phyloP scores from a whole-genome alignment of 345 rosid genomes.

The Toxicodendron radicans region DNA sequence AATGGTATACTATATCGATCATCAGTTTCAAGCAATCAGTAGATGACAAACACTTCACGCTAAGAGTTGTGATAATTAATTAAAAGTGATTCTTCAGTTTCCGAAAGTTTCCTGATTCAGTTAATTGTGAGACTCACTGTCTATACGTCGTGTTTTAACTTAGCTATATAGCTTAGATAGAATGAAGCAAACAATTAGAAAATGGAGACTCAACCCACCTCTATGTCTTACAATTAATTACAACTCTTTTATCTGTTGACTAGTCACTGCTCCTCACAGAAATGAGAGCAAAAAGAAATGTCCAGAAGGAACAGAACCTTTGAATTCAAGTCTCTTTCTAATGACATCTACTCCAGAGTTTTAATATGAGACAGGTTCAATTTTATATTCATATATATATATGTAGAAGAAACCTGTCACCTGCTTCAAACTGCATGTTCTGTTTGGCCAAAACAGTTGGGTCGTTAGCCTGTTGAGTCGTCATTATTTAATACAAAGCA shows the following conservation, averaged over 20 bases:
- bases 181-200: background rate
- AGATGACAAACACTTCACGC: background rate
- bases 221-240: background rate
- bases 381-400: too few relatives aligned
- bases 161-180: too few relatives aligned
- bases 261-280: too few relatives aligned
- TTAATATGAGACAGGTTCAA: background rate
- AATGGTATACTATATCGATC: too few relatives aligned
- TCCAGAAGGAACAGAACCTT: background rate
- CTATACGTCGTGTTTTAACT: background rate
- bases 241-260: conserved; percentile 1
- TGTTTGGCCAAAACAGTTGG: background rate
- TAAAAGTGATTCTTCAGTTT: background rate
- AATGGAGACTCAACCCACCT: background rate
- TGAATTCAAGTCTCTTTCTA: background rate
- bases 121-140: background rate
- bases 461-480: conserved; percentile 14
- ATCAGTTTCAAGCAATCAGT: too few relatives aligned
- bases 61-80: background rate
- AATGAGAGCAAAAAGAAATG: background rate
- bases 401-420: background rate
- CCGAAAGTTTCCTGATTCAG: background rate
- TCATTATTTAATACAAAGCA: conserved; percentile 8
- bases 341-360: background rate
- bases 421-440: background rate